Evolutionary conservation across 2,329 filamentous ascomycete genomes (phyloP).

Genomic region (Aureobasidium melanogenum): DNA sequence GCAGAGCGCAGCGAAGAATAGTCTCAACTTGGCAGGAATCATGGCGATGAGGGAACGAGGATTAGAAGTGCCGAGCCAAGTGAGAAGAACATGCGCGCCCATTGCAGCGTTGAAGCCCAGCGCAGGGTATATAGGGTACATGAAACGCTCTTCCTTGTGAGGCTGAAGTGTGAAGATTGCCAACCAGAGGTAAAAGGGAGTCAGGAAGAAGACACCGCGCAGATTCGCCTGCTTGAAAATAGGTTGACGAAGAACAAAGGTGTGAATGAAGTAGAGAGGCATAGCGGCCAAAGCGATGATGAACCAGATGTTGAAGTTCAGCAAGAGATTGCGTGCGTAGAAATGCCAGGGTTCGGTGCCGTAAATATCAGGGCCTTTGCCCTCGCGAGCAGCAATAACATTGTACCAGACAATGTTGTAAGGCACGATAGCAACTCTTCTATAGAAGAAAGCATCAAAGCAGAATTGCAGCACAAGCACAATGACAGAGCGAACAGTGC

Average conservation of each 20-base stretch:
- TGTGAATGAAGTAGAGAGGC: conserved; percentile 68
- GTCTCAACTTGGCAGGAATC: conserved; percentile 66
- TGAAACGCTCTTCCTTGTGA: conserved; percentile 97
- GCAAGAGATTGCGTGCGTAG: conserved; percentile 78
- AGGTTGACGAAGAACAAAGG: conserved; percentile 51
- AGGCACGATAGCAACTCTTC: conserved; percentile 64
- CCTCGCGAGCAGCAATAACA: conserved; percentile 60
- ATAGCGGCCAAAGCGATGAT: conserved; percentile 64
- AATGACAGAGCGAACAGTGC: conserved; percentile 54
- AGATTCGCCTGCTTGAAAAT: conserved; percentile 61
- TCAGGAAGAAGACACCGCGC: conserved; percentile 66
- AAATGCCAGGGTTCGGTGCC: conserved; percentile 96
- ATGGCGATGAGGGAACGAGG: conserved; percentile 59
- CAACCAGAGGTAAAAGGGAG: conserved; percentile 92
- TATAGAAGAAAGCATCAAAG: conserved; percentile 80
- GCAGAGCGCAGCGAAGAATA: conserved; percentile 39
- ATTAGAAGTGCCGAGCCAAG: conserved; percentile 62
- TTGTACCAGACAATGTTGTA: conserved; percentile 97
- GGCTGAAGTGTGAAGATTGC: conserved; percentile 84
- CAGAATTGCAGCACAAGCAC: conserved; percentile 62
- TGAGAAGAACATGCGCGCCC: conserved; percentile 69
- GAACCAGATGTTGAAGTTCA: conserved; percentile 98
- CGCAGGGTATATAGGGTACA: conserved; percentile 94
- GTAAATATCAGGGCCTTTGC: conserved; percentile 79
- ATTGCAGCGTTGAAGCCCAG: conserved; percentile 82